Evolutionary conservation across 2,329 filamentous ascomycete species (phyloP).

Genomic region (Beauveria scarabaeidicola): DNA sequence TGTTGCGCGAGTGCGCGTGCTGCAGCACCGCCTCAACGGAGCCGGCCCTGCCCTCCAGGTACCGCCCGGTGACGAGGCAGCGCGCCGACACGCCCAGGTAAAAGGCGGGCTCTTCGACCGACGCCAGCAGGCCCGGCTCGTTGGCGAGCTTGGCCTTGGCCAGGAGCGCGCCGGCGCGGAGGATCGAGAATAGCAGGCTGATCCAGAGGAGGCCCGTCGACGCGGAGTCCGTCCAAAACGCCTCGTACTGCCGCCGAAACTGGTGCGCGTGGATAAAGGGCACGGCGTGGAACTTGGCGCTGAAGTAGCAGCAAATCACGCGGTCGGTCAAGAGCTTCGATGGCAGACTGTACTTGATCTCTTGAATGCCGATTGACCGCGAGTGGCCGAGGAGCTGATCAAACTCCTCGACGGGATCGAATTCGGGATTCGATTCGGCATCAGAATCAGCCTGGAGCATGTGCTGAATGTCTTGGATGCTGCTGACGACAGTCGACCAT

Average conservation of each 20-base stretch:
- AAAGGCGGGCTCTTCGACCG: conserved; percentile 19
- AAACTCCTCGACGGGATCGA: conserved; percentile 17
- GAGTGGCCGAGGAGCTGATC: conserved; percentile 27
- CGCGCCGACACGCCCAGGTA: conserved; percentile 32
- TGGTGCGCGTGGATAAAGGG: conserved; percentile 33
- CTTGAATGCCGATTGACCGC: conserved; percentile 20
- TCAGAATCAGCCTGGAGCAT: conserved; percentile 19
- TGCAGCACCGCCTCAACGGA: conserved; percentile 43
- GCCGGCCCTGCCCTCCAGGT: conserved; percentile 35
- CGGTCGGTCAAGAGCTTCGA: conserved; percentile 28
- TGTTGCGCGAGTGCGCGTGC: conserved; percentile 34
- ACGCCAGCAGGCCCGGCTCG: conserved; percentile 16
- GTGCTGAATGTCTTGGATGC: conserved; percentile 33
- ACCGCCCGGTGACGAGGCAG: conserved; percentile 40
- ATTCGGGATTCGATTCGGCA: conserved; percentile 12
- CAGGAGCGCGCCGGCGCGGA: conserved; percentile 33
- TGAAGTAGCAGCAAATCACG: conserved; percentile 31
- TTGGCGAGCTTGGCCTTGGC: conserved; percentile 22
- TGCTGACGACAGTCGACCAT: conserved; percentile 33
- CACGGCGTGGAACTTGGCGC: conserved; percentile 27
- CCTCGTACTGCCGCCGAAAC: conserved; percentile 40
- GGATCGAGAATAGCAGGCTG: conserved; percentile 40
- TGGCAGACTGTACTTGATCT: conserved; percentile 27
- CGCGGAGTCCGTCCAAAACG: conserved; percentile 35
- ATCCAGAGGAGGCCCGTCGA: conserved; percentile 38